Base-by-base conservation (phyloP, 768 basidiomycete species). In the Dentipellis fragilis region DNA sequence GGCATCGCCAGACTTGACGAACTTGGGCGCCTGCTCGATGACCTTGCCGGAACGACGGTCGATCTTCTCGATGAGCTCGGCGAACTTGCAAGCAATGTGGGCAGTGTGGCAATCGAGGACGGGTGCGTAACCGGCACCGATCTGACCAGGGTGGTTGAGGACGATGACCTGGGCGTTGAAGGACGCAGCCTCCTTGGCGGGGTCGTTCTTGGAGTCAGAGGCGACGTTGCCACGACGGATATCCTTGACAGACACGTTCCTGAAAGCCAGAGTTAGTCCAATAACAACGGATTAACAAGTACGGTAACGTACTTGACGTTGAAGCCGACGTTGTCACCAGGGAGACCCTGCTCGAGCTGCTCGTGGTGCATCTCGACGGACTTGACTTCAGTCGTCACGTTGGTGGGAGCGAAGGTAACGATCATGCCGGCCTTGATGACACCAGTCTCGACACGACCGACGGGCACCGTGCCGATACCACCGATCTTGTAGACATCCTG, bases 401-500 rank as follows among this genome's bases (percentile, higher is more conserved):
- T 93, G 60, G 93, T 73, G 59, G 95, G 95, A 63, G 95, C 95
- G 71, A 98, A 99, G 71, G 77, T 84, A 73, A 96, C 96, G 66
- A 99, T 80, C 95, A 98, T 99, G 73, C 95, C 95, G 67, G 94
- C 91, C 82, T 96, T 96, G 84, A 99, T 97, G 75, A 92, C 70
- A 87, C 96, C 96, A 69, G 96, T 99, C 82, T 99, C 96, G 66
- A 99, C 96, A 90, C 96, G 96, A 73, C 96, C 96, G 77, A 99
- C 96, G 72, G 96, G 96, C 69, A 99, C 96, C 67, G 96, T 99
- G 65, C 96, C 96, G 65, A 99, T 99, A 92, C 96, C 96, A 78
- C 96, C 96, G 68, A 99, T 99, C 84, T 99, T 99, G 92, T 99
- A 98, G 70, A 99, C 96, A 84, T 99, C 96, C 85, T 99, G 95